Percentiles rank a stretch among this genome's conserved stretches.
Conservation (phyloP, 768 basidiomycete genomes). For the Panellus pusillus region DNA sequence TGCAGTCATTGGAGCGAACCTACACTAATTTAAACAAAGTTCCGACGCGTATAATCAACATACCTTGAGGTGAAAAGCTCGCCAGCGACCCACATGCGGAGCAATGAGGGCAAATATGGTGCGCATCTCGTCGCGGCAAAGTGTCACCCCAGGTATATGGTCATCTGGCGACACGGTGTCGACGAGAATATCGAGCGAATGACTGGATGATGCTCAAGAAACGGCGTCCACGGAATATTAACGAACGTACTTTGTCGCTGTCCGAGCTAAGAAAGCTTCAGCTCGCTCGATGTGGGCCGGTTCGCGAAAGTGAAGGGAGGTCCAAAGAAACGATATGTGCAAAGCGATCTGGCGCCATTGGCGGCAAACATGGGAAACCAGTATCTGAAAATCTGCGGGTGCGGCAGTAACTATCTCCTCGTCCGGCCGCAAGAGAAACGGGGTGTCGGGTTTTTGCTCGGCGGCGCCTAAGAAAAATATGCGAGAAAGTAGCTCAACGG, state of each 20-base stretch:
- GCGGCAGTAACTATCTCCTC: slow-evolving; percentile 41
- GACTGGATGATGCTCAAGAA: background rate
- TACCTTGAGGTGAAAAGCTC: slow-evolving; percentile 55
- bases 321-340: slow-evolving; percentile 53
- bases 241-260: slow-evolving; percentile 21
- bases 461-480: slow-evolving; percentile 57
- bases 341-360: slow-evolving; percentile 59
- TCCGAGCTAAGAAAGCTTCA: slow-evolving; percentile 40
- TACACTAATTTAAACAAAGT: background rate
- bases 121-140: slow-evolving; percentile 52
- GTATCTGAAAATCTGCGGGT: slow-evolving; percentile 50
- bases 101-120: slow-evolving; percentile 44
- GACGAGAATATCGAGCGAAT: slow-evolving; percentile 52
- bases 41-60: background rate
- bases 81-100: slow-evolving; percentile 53
- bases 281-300: slow-evolving; percentile 51
- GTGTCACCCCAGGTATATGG: slow-evolving; percentile 48
- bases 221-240: background rate
- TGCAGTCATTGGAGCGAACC: slow-evolving; percentile 60
- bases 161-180: slow-evolving; percentile 53
- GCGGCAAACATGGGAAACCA: slow-evolving; percentile 58
- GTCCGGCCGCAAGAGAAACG: slow-evolving; percentile 51
- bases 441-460: slow-evolving; percentile 44
- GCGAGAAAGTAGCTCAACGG: slow-evolving; percentile 58
- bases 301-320: slow-evolving; percentile 53